phyloP scores from a whole-genome alignment of 805 yeast species.

The Saturnispora besseyi region DNA sequence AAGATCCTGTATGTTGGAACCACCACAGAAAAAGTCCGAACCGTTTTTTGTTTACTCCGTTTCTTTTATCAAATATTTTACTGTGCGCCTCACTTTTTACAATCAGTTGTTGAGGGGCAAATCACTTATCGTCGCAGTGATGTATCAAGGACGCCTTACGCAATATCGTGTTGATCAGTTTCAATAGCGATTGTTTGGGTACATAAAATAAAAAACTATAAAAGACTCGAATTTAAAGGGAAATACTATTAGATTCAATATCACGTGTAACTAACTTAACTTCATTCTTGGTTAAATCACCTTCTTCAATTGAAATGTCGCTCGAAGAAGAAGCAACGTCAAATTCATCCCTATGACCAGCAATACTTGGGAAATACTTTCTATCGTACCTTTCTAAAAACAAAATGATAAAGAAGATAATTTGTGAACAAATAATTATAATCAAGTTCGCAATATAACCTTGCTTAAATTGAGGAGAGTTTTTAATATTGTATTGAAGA shows the following conservation, averaged over 20 bases:
- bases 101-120: too few species aligned
- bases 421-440: conserved; percentile 8
- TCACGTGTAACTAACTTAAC: not conserved
- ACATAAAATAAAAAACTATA: not conserved
- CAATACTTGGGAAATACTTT: conserved; percentile 10
- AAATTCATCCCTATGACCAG: conserved; percentile 14
- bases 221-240: not conserved
- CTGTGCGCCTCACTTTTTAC: too few species aligned
- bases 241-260: not conserved
- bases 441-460: conserved; percentile 16
- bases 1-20: not conserved
- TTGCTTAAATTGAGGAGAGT: conserved; percentile 13
- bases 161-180: too few species aligned
- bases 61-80: not conserved
- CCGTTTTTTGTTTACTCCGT: not conserved
- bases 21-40: not conserved
- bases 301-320: not conserved
- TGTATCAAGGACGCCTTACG: too few species aligned
- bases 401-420: conserved; percentile 12
- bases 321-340: not conserved
- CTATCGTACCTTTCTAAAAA: conserved; percentile 15
- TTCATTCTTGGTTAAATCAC: not conserved
- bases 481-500: conserved; percentile 13
- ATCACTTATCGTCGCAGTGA: too few species aligned
- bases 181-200: not conserved